Base-by-base conservation (phyloP, 495 filamentous ascomycete genomes). In the Emericellopsis terricola region DNA sequence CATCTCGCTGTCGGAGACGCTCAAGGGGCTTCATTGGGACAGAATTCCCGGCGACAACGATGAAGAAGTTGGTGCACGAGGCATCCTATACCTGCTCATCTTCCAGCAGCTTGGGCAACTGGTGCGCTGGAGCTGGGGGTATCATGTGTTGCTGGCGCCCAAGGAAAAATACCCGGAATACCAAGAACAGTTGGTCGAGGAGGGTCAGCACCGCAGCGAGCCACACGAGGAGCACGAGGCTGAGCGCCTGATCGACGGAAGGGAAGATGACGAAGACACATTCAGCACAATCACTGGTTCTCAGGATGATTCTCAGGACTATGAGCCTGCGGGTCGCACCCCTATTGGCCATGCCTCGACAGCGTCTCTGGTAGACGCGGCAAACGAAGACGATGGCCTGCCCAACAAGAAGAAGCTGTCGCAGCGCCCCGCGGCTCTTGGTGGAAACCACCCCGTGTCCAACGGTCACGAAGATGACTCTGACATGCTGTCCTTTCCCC, bases 31-130 rank as follows among this genome's bases (percentile, higher is more conserved):
- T 17, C 86, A 94, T 48, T 97, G 89, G 89, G 75, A 86, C 52
- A 78, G 70, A 33, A 72, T 96, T 17, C 75, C 76, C 1, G 78
- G 81, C 34, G 89, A 97, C 41, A 96, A 92, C 44, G 86, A 94
- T 43, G 79, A 87, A 37, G 83, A 94, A 55, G 89, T 97, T 11
- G 85, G 74, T 7, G 86, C 89, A 1, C 72, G 89, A 16, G 89
- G 89, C 33, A 96, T 97, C 38, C 60, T 97, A 2, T 97, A 97
- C 45, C 65, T 97, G 8, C 62, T 97, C 36, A 92, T 97, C 43
- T 97, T 97, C 56, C 89, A 96, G 57, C 89, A 97, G 50, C 71
- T 97, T 13, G 89, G 89, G 15, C 89, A 97, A 52, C 64, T 94
- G 15, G 76, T 97, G 31, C 68, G 89, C 35, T 97, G 89, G 89